These are phyloP conservation scores for Paraleonurus japonicus DNA, from an alignment of 257 asterid species.

Conservation along the genomic window DNA sequence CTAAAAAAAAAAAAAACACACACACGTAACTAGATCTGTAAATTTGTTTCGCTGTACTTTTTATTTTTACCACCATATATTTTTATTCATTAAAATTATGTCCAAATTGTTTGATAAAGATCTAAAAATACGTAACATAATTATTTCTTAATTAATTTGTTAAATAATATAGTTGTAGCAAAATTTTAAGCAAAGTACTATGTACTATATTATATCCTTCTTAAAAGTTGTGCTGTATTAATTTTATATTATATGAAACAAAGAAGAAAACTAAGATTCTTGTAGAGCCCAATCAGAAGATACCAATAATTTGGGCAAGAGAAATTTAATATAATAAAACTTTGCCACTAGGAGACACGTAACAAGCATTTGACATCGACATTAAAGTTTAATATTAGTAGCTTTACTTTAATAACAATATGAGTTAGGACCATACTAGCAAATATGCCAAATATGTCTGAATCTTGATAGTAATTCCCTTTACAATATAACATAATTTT, in stretches of 20 bases:
- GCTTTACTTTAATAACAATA: not conserved
- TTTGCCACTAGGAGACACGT: slow-evolving; percentile 6
- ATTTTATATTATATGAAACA: not conserved
- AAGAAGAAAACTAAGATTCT: slow-evolving; percentile 21
- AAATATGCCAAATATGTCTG: not conserved
- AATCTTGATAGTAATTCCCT: not conserved
- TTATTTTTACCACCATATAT: not conserved
- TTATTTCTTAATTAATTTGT: too few relatives aligned
- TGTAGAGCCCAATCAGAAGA: slow-evolving; percentile 28
- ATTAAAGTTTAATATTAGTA: slow-evolving; percentile 7
- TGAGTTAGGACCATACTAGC: slow-evolving; percentile 15
- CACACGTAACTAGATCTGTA: not conserved
- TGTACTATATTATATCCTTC: too few relatives aligned
- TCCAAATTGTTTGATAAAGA: too few relatives aligned
- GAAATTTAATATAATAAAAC: not conserved
- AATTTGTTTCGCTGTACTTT: not conserved
- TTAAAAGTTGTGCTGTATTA: slow-evolving; percentile 4
- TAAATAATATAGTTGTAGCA: too few relatives aligned
- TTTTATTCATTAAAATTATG: too few relatives aligned
- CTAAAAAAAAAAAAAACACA: not conserved
- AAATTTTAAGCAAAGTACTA: too few relatives aligned
- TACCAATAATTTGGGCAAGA: slow-evolving; percentile 24
- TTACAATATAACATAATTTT: not conserved
- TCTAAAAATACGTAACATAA: too few relatives aligned
- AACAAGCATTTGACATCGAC: slow-evolving; percentile 18